Evolutionary conservation across 2,329 filamentous ascomycete genomes (phyloP).

Genomic region (Talaromyces sp.): DNA sequence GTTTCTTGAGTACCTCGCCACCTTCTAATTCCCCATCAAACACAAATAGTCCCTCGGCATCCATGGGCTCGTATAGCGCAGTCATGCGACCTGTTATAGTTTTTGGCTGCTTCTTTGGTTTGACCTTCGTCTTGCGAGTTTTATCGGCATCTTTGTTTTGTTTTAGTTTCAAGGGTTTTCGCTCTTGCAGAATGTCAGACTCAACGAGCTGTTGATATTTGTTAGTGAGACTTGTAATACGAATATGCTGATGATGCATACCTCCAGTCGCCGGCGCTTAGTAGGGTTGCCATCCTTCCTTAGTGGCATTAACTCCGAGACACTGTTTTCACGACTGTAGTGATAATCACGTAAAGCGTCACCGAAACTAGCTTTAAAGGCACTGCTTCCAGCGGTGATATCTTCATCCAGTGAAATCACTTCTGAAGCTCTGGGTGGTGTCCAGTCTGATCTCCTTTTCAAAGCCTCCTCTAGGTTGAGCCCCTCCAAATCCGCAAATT

Average conservation of each 20-base stretch:
- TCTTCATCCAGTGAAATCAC: slow-evolving; percentile 13
- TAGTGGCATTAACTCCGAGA: slow-evolving; percentile 18
- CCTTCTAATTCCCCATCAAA: slow-evolving; percentile 20
- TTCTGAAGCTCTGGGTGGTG: slow-evolving; percentile 52
- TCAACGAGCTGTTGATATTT: slow-evolving; percentile 10
- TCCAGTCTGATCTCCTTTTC: slow-evolving; percentile 63
- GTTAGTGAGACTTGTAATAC: not conserved
- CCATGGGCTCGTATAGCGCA: slow-evolving; percentile 58
- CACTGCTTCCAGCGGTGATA: not conserved
- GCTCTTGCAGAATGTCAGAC: not conserved
- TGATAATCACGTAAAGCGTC: slow-evolving; percentile 42
- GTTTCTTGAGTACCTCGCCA: slow-evolving; percentile 10
- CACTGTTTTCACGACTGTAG: slow-evolving; percentile 30
- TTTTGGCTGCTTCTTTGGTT: slow-evolving; percentile 64
- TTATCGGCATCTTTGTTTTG: slow-evolving; percentile 16
- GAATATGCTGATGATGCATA: slow-evolving; percentile 20
- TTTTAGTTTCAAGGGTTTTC: not conserved
- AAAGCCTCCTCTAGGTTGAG: slow-evolving; percentile 48
- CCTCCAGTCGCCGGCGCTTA: slow-evolving; percentile 39
- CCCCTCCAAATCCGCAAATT: slow-evolving; percentile 22
- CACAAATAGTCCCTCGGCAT: slow-evolving; percentile 23
- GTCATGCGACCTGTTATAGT: slow-evolving; percentile 78
- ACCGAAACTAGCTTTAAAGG: slow-evolving; percentile 27
- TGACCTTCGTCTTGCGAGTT: slow-evolving; percentile 20
- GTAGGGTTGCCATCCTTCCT: slow-evolving; percentile 28